Evolutionary conservation across 306 rosid genomes (phyloP).

Genomic region (Cucurbita moschata): DNA sequence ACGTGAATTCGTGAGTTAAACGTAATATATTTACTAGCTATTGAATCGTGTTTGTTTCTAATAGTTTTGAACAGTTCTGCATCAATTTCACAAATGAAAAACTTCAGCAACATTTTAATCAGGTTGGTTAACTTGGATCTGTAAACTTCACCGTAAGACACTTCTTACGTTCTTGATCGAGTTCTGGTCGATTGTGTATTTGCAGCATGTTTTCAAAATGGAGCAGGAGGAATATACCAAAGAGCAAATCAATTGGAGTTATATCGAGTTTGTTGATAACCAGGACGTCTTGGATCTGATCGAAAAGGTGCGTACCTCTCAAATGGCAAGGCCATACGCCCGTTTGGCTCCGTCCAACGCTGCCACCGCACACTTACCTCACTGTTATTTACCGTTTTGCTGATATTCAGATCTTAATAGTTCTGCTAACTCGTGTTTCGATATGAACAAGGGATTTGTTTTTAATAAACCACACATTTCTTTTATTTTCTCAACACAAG

Average conservation of each 20-base stretch:
- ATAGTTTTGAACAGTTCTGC: slow-evolving; percentile 98
- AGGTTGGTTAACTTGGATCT: slow-evolving; percentile 41
- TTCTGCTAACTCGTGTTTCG: not conserved
- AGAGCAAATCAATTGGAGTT: slow-evolving; percentile 95
- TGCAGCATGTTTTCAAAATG: slow-evolving; percentile 99
- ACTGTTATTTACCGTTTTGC: not conserved
- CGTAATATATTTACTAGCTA: slow-evolving; percentile 8
- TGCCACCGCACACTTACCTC: not conserved
- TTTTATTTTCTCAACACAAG: slow-evolving; percentile 6
- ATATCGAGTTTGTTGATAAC: slow-evolving; percentile 96
- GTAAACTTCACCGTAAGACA: slow-evolving; percentile 5
- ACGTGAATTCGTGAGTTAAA: slow-evolving; percentile 10
- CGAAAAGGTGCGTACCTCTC: slow-evolving; percentile 48
- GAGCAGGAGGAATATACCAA: slow-evolving; percentile 99
- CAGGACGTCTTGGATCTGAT: slow-evolving; percentile 97
- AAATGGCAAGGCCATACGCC: too few relatives aligned
- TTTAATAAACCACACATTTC: not conserved
- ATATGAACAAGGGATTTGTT: not conserved
- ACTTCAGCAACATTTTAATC: slow-evolving; percentile 99
- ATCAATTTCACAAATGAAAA: slow-evolving; percentile 97
- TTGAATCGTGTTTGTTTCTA: slow-evolving; percentile 21
- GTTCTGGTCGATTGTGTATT: slow-evolving; percentile 10
- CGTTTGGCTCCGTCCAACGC: too few relatives aligned
- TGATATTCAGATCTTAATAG: not conserved
- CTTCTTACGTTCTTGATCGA: slow-evolving; percentile 3